phyloP scores from a whole-genome alignment of 192 early-diverging fungal species.

The Phlyctochytrium arcticum region DNA sequence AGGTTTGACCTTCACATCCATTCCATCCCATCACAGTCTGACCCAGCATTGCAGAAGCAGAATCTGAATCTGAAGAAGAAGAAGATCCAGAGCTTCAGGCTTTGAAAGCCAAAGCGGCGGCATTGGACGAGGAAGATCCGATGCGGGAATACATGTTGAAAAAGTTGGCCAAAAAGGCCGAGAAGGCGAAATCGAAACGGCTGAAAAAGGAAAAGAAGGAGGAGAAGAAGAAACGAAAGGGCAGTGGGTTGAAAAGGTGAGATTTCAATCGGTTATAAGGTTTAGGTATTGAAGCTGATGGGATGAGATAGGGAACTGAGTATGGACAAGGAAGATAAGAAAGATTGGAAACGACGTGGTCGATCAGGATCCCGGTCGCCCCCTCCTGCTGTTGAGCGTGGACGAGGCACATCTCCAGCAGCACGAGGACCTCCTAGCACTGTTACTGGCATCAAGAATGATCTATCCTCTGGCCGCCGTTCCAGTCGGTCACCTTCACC shows the following conservation, averaged over 20 bases:
- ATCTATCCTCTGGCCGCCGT: too few relatives aligned
- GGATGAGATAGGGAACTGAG: too few relatives aligned
- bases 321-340: too few relatives aligned
- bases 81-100: slow-evolving; percentile 15
- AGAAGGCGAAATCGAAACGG: slow-evolving; percentile 23
- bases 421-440: too few relatives aligned
- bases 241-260: slow-evolving; percentile 10
- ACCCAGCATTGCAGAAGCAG: not conserved
- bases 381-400: too few relatives aligned
- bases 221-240: slow-evolving; percentile 27
- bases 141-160: slow-evolving; percentile 33
- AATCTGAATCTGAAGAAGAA: not conserved
- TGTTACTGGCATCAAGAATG: too few relatives aligned
- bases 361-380: too few relatives aligned
- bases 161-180: slow-evolving; percentile 21
- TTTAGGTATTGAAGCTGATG: too few relatives aligned
- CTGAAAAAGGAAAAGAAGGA: slow-evolving; percentile 32
- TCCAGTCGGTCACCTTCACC: too few relatives aligned
- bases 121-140: slow-evolving; percentile 40
- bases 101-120: slow-evolving; percentile 6
- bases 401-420: too few relatives aligned
- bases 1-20: not conserved
- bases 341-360: too few relatives aligned
- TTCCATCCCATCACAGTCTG: not conserved
- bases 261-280: too few relatives aligned